Conservation (phyloP, 2,329 filamentous ascomycete species). For the Cylindrodendrum hubeiense region DNA sequence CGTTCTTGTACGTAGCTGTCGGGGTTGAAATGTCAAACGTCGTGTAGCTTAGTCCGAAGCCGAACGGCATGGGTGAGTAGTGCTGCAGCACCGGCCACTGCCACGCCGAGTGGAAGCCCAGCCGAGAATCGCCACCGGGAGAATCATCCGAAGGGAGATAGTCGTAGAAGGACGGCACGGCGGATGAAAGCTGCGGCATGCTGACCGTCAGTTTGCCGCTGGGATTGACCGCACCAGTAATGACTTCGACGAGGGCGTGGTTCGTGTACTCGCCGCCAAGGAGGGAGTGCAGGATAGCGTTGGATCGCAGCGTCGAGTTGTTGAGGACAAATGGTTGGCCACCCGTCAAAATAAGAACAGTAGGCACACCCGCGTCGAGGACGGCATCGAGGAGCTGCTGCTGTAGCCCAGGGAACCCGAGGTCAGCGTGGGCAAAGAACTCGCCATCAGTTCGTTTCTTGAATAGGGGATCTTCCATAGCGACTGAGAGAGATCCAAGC, state of each 20-base stretch:
- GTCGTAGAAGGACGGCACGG: conserved; percentile 73
- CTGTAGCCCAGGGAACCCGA: conserved; percentile 49
- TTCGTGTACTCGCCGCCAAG: conserved; percentile 75
- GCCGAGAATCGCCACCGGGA: conserved; percentile 68
- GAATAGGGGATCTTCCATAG: conserved; percentile 39
- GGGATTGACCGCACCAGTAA: conserved; percentile 73
- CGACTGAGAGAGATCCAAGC: conserved; percentile 45
- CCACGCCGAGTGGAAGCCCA: conserved; percentile 63
- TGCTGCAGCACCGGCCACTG: conserved; percentile 44
- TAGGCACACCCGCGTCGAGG: conserved; percentile 46
- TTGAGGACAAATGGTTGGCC: conserved; percentile 48
- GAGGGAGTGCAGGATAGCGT: conserved; percentile 72
- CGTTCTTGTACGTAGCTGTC: conserved; percentile 46
- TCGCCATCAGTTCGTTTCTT: conserved; percentile 52
- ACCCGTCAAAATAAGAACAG: conserved; percentile 45
- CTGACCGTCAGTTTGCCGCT: conserved; percentile 55
- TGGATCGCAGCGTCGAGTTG: conserved; percentile 52
- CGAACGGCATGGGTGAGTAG: conserved; percentile 56
- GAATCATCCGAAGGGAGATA: conserved; percentile 73
- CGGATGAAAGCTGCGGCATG: conserved; percentile 60
- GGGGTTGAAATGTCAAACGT: conserved; percentile 65
- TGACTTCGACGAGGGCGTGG: conserved; percentile 70
- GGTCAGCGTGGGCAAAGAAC: conserved; percentile 47
- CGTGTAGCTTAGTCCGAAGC: conserved; percentile 75
- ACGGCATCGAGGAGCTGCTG: conserved; percentile 50